Base-by-base conservation (phyloP, 164 flowering plant species). In the Echeveria elegans region DNA sequence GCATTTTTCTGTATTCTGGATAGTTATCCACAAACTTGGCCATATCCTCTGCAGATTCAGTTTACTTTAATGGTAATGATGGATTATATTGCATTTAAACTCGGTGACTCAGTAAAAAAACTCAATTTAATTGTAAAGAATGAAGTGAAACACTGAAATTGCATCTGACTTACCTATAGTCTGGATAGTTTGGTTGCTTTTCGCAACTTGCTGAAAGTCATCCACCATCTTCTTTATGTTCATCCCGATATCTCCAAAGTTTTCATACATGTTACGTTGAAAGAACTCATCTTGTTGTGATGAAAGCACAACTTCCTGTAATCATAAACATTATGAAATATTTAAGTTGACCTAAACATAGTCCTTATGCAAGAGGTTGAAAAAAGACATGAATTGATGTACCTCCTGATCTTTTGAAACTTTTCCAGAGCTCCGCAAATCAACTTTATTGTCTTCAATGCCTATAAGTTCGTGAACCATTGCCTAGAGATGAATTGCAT, bases 181-280 rank as follows among this genome's bases (percentile, higher is more conserved):
- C 77, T 88, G 97, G 62, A 94, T 91, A 68, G 80, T 91, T 84
- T 94, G 97, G 80, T 89, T 91, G 74, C 96, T 94, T 73, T 86
- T 88, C 19, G 96, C 83, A 68, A 87, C 71, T 76, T 85, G 95
- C 79, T 94, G 99, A 75, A 94, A 94, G 6, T 94, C 99, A 83
- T 94, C 99, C 66, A 91, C 97, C 96, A 94, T 84, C 70, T 76
- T 75, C 80, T 94, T 91, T 66, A 94, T 94, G 74, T 87, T 91
- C 92, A 89, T 86, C 66, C 99, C 97, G 71, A 94, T 91, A 72
- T 94, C 97, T 75, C 99, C 99, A 84, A 94, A 94, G 74, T 94
- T 94, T 68, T 91, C 93, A 71, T 83, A 88, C 99, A 94, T 91
- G 79, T 94, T 91, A 68, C 83, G 77, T 84, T 87, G 89, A 74